Percentiles rank a stretch among this genome's conserved stretches.
phyloP scores from a whole-genome alignment of 2,329 filamentous ascomycete species.

The Colletotrichum brevisporum region DNA sequence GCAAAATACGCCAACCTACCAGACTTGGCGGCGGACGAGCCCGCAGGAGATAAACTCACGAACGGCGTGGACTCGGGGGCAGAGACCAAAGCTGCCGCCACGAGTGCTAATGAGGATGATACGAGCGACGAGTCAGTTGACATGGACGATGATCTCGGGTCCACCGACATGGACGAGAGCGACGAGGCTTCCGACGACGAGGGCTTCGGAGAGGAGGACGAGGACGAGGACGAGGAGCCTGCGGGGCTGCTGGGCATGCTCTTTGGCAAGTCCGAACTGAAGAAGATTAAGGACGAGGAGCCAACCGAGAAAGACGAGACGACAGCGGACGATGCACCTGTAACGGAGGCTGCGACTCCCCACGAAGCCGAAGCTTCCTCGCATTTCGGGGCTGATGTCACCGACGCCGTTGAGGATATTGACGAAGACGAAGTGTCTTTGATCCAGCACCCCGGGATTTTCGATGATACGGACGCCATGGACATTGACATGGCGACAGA shows the following conservation, averaged over 20 bases:
- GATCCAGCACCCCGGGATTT: slow-evolving; percentile 48
- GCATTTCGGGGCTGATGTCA: slow-evolving; percentile 36
- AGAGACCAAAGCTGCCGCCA: background rate
- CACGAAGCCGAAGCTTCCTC: slow-evolving; percentile 23
- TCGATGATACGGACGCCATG: slow-evolving; percentile 22
- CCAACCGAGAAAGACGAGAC: slow-evolving; percentile 47
- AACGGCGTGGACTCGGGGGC: slow-evolving; percentile 36
- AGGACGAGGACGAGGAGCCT: slow-evolving; percentile 57
- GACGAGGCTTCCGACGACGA: slow-evolving; percentile 57
- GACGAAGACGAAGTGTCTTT: slow-evolving; percentile 50
- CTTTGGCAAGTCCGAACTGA: slow-evolving; percentile 71
- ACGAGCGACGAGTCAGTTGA: slow-evolving; percentile 76
- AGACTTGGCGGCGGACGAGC: slow-evolving; percentile 52
- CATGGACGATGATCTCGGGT: slow-evolving; percentile 77
- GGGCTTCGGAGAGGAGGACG: slow-evolving; percentile 60
- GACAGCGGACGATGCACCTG: slow-evolving; percentile 42
- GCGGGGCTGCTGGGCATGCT: slow-evolving; percentile 69
- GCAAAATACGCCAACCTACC: slow-evolving; percentile 79
- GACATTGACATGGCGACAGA: slow-evolving; percentile 15
- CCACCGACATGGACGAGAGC: slow-evolving; percentile 65
- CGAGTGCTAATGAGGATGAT: slow-evolving; percentile 57
- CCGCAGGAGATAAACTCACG: slow-evolving; percentile 42
- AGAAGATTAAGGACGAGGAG: slow-evolving; percentile 60
- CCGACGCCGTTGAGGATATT: slow-evolving; percentile 46
- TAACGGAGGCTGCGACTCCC: background rate